Evolutionary conservation across 441 rosid species (phyloP), one percentile per base, ranked within the genome.

Genomic region (Pelargonium cotyledonis): DNA sequence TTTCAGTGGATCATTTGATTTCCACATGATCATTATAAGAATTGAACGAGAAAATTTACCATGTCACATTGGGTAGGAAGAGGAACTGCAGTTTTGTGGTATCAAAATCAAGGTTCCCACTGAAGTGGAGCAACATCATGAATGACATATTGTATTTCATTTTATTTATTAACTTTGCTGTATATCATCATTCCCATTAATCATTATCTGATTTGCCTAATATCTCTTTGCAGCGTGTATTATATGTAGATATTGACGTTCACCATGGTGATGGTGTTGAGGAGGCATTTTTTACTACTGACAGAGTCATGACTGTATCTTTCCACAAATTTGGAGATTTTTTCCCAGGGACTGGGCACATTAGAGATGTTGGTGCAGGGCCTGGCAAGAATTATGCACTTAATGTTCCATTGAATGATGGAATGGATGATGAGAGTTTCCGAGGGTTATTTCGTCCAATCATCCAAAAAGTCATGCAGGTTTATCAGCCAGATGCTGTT

Each of bases 251-350:
- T 75, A 91, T 94, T 38, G 99, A 94, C 83, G 97, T 94, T 3
- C 99, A 94, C 75, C 99, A 94, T 62, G 99, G 99, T 53, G 99
- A 94, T 69, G 99, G 99, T 47, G 99, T 94, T 16, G 99, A 94
- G 72, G 99, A 94, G 78, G 99, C 99, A 49, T 94, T 94, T 80
- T 94, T 88, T 72, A 87, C 95, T n/a, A 91, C 96, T 10, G 97
- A 94, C 78, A 90, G 99, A 82, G 97, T 91, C 44, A 91, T 94
- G 97, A 94, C 97, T 1, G 96, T 94, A 67, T 94, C 98, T 66
- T 94, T 94, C 74, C 98, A 94, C 77, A 91, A 94, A 77, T 94
- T 80, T 75, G 98, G 98, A 60, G 98, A 94, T 74, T 94, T 87
- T 83, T 94, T 94, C 77, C 99, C 99, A 0, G 97, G 99, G 44